A percentile compares a stretch with the other conserved stretches of the same genome.
These are phyloP conservation scores for Gonium pectorale DNA, from an alignment of 139 green algal species.

Conservation along the genomic window DNA sequence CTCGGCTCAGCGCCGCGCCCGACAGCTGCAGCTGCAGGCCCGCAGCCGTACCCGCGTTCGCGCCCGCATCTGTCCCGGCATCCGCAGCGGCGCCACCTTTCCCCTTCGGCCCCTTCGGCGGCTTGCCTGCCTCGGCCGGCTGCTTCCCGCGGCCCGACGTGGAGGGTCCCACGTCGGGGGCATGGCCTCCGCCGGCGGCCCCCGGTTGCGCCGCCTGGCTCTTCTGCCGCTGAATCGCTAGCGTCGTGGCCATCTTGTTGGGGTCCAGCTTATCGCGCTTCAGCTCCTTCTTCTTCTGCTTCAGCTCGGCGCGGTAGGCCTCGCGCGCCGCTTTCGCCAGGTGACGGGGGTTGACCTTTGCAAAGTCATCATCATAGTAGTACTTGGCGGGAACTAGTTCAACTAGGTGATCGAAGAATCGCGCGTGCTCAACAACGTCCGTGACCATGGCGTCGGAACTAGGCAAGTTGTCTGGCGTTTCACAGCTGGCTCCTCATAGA, in stretches of 20 bases:
- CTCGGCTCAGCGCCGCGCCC: conserved; percentile 53
- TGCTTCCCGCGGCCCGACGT: not conserved
- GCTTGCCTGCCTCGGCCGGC: not conserved
- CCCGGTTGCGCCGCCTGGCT: not conserved
- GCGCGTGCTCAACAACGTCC: conserved; percentile 28
- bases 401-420: conserved; percentile 82
- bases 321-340: conserved; percentile 67
- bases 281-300: conserved; percentile 69
- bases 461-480: too few relatives aligned
- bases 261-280: conserved; percentile 78
- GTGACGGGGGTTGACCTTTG: conserved; percentile 51
- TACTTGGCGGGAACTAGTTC: conserved; percentile 76
- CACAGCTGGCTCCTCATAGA: too few relatives aligned
- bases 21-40: conserved; percentile 45
- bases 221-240: conserved; percentile 61
- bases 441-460: too few relatives aligned
- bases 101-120: too few relatives aligned
- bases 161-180: not conserved
- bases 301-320: conserved; percentile 68
- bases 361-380: conserved; percentile 65
- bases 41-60: not conserved
- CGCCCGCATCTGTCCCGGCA: not conserved
- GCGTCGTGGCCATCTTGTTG: conserved; percentile 62
- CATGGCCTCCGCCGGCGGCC: not conserved
- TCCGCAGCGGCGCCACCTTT: not conserved